phyloP scores from a whole-genome alignment of 2,329 filamentous ascomycete species.

The Diaporthe amygdali region DNA sequence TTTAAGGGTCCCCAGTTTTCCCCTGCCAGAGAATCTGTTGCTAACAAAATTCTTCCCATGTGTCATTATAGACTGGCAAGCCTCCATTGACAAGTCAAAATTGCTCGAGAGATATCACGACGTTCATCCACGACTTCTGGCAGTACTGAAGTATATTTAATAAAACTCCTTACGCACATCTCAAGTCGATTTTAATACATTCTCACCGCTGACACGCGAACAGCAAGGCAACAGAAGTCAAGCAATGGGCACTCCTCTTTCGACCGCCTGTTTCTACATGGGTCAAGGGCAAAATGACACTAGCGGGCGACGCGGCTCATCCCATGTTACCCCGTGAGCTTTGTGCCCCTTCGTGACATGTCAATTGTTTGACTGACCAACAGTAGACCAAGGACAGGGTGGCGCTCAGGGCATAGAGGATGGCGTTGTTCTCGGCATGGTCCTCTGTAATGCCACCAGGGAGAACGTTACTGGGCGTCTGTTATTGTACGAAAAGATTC shows the following conservation, averaged over 20 bases:
- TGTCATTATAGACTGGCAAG: not conserved
- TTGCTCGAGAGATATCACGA: not conserved
- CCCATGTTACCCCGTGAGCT: not conserved
- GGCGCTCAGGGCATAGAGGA: slow-evolving; percentile 41
- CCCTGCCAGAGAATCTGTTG: not conserved
- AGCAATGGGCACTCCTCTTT: slow-evolving; percentile 42
- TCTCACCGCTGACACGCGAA: not conserved
- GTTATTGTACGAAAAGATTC: slow-evolving; percentile 35
- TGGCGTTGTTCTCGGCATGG: slow-evolving; percentile 36
- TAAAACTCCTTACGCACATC: not conserved
- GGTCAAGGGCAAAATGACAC: slow-evolving; percentile 36
- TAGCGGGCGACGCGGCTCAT: slow-evolving; percentile 42
- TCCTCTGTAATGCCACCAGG: slow-evolving; percentile 30
- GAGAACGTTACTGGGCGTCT: slow-evolving; percentile 30
- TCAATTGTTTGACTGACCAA: not conserved
- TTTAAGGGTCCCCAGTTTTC: not conserved
- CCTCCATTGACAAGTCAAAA: not conserved
- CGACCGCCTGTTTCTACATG: slow-evolving; percentile 38
- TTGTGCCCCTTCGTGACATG: not conserved
- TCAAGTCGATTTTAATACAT: not conserved
- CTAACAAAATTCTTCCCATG: not conserved
- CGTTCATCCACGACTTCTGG: not conserved
- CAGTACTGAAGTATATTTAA: not conserved
- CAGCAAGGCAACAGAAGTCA: slow-evolving; percentile 41
- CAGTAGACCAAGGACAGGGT: slow-evolving; percentile 43